Evolutionary conservation across 371 early-diverging fungal species (phyloP), one percentile per base, ranked within the genome.

Genomic region (Mucor sp.): DNA sequence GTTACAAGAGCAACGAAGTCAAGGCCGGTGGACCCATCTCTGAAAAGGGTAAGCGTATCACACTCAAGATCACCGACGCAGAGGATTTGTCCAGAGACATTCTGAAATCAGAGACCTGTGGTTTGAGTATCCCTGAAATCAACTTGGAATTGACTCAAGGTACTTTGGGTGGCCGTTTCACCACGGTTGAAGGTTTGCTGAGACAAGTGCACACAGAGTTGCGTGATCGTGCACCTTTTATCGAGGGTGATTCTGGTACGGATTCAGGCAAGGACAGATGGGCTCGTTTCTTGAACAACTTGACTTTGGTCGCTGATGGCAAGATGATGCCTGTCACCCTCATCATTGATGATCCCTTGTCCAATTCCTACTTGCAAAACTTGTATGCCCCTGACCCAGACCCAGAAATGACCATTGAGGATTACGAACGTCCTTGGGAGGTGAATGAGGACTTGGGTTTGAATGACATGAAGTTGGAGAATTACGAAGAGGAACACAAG

Each of bases 111-210:
- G 98, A 97, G 78, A 95, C 96, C 2, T 95, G 98, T 75, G 93
- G 95, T 56, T 77, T 97, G 66, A 80, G 74, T 2, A 93, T 97
- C 63, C 97, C 98, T 21, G 98, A 97, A 73, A 89, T 96, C 62
- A 89, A 95, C 35, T 78, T 97, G 44, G 90, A 92, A 70, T 67
- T 94, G 74, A 83, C 89, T 5, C 82, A 90, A n/a, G 97, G 97
- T 56, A 97, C 98, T 0, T 82, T 97, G 68, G 98, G 97, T 59
- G 98, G 98, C n/a, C 88, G 95, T 17, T 97, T 97, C 77, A 97
- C 98, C 1, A 97, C 98, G 0, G 90, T 97, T 21, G 98, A 97
- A 81, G 98, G 98, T 11, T 84, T 97, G 60, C 75, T 97, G 70
- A 78, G 88, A 44, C 95, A 97, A 78, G 93, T 97, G 3, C 87